Evolutionary conservation across 345 rosid species (phyloP), one percentile per base, ranked within the genome.

Genomic region (Toxicodendron radicans): DNA sequence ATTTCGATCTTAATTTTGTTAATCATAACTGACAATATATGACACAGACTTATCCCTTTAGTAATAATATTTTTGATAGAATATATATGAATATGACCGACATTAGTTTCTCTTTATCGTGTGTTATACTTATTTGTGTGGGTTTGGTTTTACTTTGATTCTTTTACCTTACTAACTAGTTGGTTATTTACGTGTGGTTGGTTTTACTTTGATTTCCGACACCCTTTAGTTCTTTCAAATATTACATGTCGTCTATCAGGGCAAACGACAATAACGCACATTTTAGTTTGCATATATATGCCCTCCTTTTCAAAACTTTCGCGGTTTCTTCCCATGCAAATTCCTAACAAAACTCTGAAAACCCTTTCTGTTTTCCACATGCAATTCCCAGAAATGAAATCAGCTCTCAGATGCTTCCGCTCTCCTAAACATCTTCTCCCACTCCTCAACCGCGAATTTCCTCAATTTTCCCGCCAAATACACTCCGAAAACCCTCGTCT

Each of bases 311-410:
- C 9, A 27, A 66, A 71, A 17, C 64, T 58, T 71, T 58, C 43
- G 65, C 65, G 74, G 57, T 53, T 58, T 58, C 17, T 58, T 58
- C 41, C 0, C 18, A 20, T 57, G 33, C 10, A 58, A 58, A 68
- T 9, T 43, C 74, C 56, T 23, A 24, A 58, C 65, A 24, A 43
- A 70, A 51, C 43, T 27, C 56, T 27, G 2, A 10, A 52, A 30
- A 1, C 0, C 27, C 27, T 57, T n/a, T 57, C 27, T 32, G 49
- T 21, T 18, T 27, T 52, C 20, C 59, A 3, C 3, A 72, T 81
- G 85, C 86, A 74, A 68, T 46, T 75, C 62, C 45, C 71, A 45
- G 82, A 81, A 27, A 86, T 86, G 87, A 83, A 83, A 46, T 71
- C 75, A 75, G 64, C 72, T 27, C 7, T 81, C 12, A 81, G 75